These are phyloP conservation scores for Coniosporium tulheliwenetii DNA, from an alignment of 2,329 filamentous ascomycete species.

Conservation along the genomic window DNA sequence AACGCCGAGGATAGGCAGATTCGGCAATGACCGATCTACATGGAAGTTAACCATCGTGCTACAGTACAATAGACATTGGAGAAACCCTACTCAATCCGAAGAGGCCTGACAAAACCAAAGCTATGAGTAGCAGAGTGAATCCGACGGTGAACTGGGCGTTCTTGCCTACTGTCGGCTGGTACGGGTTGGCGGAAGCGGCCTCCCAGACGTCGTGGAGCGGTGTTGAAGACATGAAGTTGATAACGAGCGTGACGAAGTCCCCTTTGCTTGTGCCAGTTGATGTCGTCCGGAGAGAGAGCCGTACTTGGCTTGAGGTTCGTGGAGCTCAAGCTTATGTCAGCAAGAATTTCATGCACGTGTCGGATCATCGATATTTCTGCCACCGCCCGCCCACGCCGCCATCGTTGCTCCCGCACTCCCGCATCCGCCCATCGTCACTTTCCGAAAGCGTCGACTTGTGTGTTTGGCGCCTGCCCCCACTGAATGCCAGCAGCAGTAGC, in stretches of 20 bases:
- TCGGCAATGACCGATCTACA: conserved; percentile 66
- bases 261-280: too few species aligned
- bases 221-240: conserved; percentile 51
- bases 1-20: conserved; percentile 61
- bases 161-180: conserved; percentile 66
- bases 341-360: too few species aligned
- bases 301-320: too few species aligned
- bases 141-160: conserved; percentile 69
- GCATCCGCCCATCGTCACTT: too few species aligned
- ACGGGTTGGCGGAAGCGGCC: conserved; percentile 76
- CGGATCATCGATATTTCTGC: too few species aligned
- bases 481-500: too few species aligned
- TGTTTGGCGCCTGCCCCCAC: too few species aligned
- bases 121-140: conserved; percentile 55
- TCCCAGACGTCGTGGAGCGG: conserved; percentile 77
- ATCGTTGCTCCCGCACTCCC: too few species aligned
- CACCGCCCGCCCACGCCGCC: too few species aligned
- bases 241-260: background rate
- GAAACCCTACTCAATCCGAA: conserved; percentile 65
- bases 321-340: too few species aligned
- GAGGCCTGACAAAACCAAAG: conserved; percentile 54
- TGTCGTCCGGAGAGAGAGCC: too few species aligned
- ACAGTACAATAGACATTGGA: conserved; percentile 4
- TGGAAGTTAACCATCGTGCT: conserved; percentile 7
- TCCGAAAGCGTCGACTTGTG: too few species aligned